These are phyloP conservation scores for Eremochloa ophiuroides DNA, from an alignment of 176 grass and related monocot genomes.

Conservation along the genomic window DNA sequence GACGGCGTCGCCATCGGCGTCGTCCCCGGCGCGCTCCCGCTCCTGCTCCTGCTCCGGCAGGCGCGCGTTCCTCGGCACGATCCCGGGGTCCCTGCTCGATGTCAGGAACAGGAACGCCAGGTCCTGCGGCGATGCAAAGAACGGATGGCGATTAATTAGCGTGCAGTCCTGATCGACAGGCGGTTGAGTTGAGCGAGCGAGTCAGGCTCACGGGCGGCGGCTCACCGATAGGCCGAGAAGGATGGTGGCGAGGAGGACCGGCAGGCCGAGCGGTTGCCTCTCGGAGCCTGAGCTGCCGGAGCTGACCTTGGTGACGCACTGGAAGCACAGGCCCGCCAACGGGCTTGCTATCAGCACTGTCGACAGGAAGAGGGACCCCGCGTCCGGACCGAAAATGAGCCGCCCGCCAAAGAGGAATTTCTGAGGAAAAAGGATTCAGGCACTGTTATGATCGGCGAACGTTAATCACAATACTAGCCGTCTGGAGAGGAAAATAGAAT, in stretches of 20 bases:
- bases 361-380: slow-evolving; percentile 58
- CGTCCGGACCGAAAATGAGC: slow-evolving; percentile 90
- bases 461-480: not conserved
- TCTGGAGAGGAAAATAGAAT: no score
- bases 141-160: not conserved
- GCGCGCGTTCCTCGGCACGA: slow-evolving; percentile 71
- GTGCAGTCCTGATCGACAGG: not conserved
- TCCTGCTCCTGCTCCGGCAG: slow-evolving; percentile 41
- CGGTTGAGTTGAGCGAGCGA: not conserved
- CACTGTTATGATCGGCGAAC: not conserved
- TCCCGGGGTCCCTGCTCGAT: slow-evolving; percentile 86
- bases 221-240: slow-evolving; percentile 25
- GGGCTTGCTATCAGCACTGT: slow-evolving; percentile 56
- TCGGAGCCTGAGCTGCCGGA: not conserved
- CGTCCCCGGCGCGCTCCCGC: not conserved
- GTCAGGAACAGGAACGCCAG: slow-evolving; percentile 68
- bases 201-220: slow-evolving; percentile 2
- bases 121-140: slow-evolving; percentile 23
- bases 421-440: slow-evolving; percentile 16
- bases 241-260: not conserved
- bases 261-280: slow-evolving; percentile 40
- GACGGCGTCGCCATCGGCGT: not conserved
- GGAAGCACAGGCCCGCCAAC: slow-evolving; percentile 51
- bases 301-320: slow-evolving; percentile 59
- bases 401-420: slow-evolving; percentile 82